Evolutionary conservation across 2,329 filamentous ascomycete genomes (phyloP).

Genomic region (Domatiomyces globalis): DNA sequence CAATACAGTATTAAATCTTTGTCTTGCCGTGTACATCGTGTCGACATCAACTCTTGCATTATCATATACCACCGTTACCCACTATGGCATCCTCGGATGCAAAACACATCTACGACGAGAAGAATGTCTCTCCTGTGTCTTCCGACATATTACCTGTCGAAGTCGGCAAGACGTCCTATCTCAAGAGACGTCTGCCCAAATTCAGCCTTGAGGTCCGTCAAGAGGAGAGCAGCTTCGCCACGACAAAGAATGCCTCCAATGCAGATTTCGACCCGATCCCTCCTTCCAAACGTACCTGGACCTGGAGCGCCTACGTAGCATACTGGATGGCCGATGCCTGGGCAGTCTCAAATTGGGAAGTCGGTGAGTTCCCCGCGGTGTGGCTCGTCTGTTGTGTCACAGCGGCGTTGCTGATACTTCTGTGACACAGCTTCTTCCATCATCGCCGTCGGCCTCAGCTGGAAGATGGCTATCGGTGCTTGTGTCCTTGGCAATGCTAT

Average conservation of each 20-base stretch:
- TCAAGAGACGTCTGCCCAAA: conserved; percentile 6
- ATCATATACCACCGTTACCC: neutral
- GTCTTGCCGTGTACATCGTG: neutral
- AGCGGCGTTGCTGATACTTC: conserved; percentile 4
- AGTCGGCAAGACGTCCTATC: conserved; percentile 4
- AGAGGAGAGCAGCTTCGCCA: conserved; percentile 15
- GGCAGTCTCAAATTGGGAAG: conserved; percentile 15
- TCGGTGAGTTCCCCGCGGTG: conserved; percentile 6
- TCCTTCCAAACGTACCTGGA: conserved; percentile 30
- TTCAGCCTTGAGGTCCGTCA: conserved; percentile 13
- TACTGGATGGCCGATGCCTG: conserved; percentile 31
- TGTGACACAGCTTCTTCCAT: conserved; percentile 26
- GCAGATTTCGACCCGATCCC: conserved; percentile 23
- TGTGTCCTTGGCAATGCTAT: conserved; percentile 26
- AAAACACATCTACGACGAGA: conserved; percentile 5
- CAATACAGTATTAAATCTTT: too few relatives aligned
- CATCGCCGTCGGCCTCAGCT: conserved; percentile 40
- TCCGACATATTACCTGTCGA: conserved; percentile 6
- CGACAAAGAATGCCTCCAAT: conserved; percentile 11
- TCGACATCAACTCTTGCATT: neutral
- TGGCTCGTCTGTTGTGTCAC: neutral
- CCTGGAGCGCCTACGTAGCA: conserved; percentile 26
- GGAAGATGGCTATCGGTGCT: conserved; percentile 25
- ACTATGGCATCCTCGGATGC: conserved; percentile 7
- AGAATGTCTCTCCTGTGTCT: conserved; percentile 2